Percentiles rank a stretch among this genome's conserved stretches.
These are phyloP conservation scores for Rhytidiadelphus loreus DNA, from an alignment of 225 moss, liverwort and hornwort genomes.

Conservation along the genomic window DNA sequence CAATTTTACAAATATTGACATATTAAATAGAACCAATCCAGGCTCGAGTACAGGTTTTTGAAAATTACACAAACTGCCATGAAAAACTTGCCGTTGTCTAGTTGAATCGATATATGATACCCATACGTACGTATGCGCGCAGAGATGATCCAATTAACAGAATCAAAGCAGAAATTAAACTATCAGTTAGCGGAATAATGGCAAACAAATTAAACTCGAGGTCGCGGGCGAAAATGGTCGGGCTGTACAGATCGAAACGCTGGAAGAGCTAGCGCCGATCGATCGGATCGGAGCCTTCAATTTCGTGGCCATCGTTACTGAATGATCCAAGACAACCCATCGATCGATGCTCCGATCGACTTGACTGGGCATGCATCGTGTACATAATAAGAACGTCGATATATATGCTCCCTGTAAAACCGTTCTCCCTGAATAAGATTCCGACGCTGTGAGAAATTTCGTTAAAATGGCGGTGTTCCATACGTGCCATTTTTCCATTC, in stretches of 20 bases:
- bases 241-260: not conserved
- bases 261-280: not conserved
- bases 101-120: not conserved
- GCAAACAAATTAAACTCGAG: not conserved
- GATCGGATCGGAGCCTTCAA: not conserved
- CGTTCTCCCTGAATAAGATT: not conserved
- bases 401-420: not conserved
- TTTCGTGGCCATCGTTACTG: not conserved
- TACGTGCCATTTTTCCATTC: too few relatives aligned
- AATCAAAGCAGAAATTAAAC: not conserved
- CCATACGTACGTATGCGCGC: not conserved
- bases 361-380: not conserved
- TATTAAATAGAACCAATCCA: not conserved
- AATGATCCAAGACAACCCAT: not conserved
- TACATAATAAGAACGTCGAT: not conserved
- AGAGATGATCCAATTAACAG: not conserved
- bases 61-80: not conserved
- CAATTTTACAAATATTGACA: not conserved
- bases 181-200: not conserved
- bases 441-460: not conserved
- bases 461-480: too few relatives aligned
- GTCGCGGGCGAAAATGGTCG: not conserved
- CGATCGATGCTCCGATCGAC: not conserved
- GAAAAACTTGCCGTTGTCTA: not conserved
- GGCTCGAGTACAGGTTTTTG: not conserved